Base-by-base conservation (phyloP, 164 flowering plant genomes). In the Santalum album region DNA sequence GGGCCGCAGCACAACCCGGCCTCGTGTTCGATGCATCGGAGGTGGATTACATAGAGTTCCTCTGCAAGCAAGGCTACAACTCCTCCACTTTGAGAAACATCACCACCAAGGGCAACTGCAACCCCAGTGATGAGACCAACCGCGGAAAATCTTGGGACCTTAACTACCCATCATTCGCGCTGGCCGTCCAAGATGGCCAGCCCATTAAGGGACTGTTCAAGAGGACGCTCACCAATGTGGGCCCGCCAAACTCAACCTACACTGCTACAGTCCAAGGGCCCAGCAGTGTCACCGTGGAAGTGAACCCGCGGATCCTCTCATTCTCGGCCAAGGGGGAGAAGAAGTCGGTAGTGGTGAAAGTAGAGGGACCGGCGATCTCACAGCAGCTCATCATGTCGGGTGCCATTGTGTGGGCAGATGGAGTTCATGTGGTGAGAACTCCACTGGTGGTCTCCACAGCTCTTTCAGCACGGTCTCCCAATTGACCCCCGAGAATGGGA, bases 151-250 rank as follows among this genome's bases (percentile, higher is more conserved):
- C 56, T 7, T 75, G 80, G 77, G 75, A 69, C 61, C 68, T 79
- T 26, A 81, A 81, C 63, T 75, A 77, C 56, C 81, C 87, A 0
- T 75, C 82, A 7, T 75, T 78, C 49, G 54, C 81, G 1, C 51
- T 81, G 4, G 61, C 75, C 15, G 26, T 76, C 6, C 58, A 26
- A 55, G 82, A 78, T 50, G 79, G 86, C 38, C 57, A 63, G 14
- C 48, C n/a, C 22, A 60, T 75, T 38, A 17, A 9, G 7, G 78
- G 60, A 15, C 51, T 51, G 12, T 78, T 76, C 70, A 54, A 59
- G 19, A 64, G 83, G 59, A 77, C 72, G 20, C 75, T 76, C 15
- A 76, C 82, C 32, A 78, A 75, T 48, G 79, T 74, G 17, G 78
- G 83, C 42, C 55, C 60, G 10, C 34, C 69, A n/a, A 71, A 67